These are phyloP conservation scores for Conticribra weissflogii DNA, from an alignment of 108 stramenopile genomes.

Conservation along the genomic window DNA sequence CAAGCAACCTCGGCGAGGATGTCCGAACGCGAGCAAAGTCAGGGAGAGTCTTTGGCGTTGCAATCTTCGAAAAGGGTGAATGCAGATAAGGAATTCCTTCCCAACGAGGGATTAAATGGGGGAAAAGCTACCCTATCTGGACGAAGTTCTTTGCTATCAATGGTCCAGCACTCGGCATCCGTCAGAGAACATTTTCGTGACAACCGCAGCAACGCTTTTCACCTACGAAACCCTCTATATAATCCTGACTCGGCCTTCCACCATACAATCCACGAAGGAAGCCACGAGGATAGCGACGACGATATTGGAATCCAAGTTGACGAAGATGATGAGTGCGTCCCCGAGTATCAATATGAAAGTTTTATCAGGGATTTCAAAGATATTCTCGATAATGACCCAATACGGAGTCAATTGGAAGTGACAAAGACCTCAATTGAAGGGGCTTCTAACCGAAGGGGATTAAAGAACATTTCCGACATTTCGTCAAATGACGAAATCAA, in stretches of 20 bases:
- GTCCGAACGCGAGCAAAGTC: slow-evolving; percentile 18
- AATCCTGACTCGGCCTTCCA: slow-evolving; percentile 1
- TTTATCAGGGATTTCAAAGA: slow-evolving; percentile 18
- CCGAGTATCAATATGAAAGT: slow-evolving; percentile 14
- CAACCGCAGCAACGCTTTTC: background rate
- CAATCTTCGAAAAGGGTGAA: slow-evolving; percentile 25
- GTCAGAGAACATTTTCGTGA: slow-evolving; percentile 16
- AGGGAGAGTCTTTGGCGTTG: slow-evolving; percentile 14
- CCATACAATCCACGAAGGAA: too few relatives aligned
- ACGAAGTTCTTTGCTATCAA: slow-evolving; percentile 10
- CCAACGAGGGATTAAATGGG: slow-evolving; percentile 1
- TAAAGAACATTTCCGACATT: too few relatives aligned
- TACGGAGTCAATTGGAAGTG: background rate
- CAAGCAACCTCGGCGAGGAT: slow-evolving; percentile 9
- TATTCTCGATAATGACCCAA: slow-evolving; percentile 8
- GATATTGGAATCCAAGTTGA: slow-evolving; percentile 11
- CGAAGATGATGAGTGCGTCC: slow-evolving; percentile 6
- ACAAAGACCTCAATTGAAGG: background rate
- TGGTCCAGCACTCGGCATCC: slow-evolving; percentile 2
- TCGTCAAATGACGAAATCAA: too few relatives aligned
- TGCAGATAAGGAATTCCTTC: slow-evolving; percentile 15
- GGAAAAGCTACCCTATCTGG: slow-evolving; percentile 5
- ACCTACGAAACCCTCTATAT: background rate
- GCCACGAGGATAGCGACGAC: slow-evolving; percentile 8
- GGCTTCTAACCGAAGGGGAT: background rate